Evolutionary conservation across 805 yeast species (phyloP).

Genomic region (Ogataea nakhonphanomensis): DNA sequence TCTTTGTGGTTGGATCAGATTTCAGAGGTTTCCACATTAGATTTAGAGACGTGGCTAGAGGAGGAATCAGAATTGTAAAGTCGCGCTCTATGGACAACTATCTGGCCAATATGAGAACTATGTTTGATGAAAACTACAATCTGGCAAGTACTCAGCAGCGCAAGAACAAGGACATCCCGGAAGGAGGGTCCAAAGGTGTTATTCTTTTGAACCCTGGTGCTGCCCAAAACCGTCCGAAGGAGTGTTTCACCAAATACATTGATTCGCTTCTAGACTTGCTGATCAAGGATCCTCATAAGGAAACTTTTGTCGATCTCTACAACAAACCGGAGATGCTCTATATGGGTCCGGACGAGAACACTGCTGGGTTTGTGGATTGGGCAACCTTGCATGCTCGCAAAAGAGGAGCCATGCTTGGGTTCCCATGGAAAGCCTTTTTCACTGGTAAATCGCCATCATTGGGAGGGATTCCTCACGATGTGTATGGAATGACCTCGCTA

Average conservation of each 20-base stretch:
- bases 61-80: conserved; percentile 94
- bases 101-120: conserved; percentile 75
- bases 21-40: conserved; percentile 97
- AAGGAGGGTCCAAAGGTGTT: conserved; percentile 98
- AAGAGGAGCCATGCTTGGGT: conserved; percentile 85
- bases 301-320: conserved; percentile 78
- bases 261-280: conserved; percentile 86
- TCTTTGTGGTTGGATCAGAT: conserved; percentile 92
- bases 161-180: conserved; percentile 97
- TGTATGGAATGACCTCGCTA: conserved; percentile 94
- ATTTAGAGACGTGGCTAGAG: conserved; percentile 95
- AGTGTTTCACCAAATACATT: conserved; percentile 88
- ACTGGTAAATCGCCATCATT: conserved; percentile 90
- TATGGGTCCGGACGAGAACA: conserved; percentile 99
- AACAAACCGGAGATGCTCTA: conserved; percentile 84
- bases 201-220: conserved; percentile 70
- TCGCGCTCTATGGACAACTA: conserved; percentile 84
- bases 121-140: conserved; percentile 95
- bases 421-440: conserved; percentile 89
- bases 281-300: conserved; percentile 69
- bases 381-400: conserved; percentile 89
- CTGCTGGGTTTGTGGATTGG: conserved; percentile 95
- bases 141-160: conserved; percentile 95
- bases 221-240: conserved; percentile 75
- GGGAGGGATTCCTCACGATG: conserved; percentile 99